A percentile compares a stretch with the other conserved stretches of the same genome.
These are phyloP conservation scores for Elaphomyces granulatus DNA, from an alignment of 495 filamentous ascomycete species.

Conservation along the genomic window DNA sequence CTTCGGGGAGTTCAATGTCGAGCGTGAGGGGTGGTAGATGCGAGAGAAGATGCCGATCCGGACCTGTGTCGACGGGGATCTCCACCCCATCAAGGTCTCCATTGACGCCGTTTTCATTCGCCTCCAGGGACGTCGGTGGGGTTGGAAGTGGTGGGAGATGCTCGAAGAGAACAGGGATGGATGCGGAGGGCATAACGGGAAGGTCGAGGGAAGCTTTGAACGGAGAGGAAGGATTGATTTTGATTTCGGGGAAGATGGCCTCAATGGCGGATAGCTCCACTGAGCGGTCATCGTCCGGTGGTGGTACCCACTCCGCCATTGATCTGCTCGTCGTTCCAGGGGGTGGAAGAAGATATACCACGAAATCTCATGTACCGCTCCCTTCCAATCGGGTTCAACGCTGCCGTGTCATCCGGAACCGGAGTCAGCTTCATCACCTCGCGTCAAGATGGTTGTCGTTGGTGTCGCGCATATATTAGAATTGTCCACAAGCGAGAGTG, in stretches of 20 bases:
- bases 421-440: too few relatives aligned
- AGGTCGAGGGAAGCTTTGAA: constrained; percentile 58
- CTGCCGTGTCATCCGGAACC: too few relatives aligned
- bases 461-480: too few relatives aligned
- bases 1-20: constrained; percentile 51
- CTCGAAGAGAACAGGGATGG: constrained; percentile 57
- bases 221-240: constrained; percentile 37
- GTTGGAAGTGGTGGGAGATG: constrained; percentile 28
- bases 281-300: constrained; percentile 51
- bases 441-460: too few relatives aligned
- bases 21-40: constrained; percentile 66
- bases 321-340: too few relatives aligned
- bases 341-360: too few relatives aligned
- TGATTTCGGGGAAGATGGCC: constrained; percentile 82
- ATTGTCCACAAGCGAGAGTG: too few relatives aligned
- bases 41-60: constrained; percentile 49
- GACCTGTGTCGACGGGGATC: constrained; percentile 6
- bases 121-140: constrained; percentile 33
- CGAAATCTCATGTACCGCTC: too few relatives aligned
- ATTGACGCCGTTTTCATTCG: constrained; percentile 10
- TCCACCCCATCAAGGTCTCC: constrained; percentile 14
- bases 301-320: constrained; percentile 20
- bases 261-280: constrained; percentile 70
- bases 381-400: too few relatives aligned
- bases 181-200: constrained; percentile 51